Percentiles rank a stretch among this genome's conserved stretches.
These are phyloP conservation scores for Vararia minispora DNA, from an alignment of 768 basidiomycete genomes.

Conservation along the genomic window DNA sequence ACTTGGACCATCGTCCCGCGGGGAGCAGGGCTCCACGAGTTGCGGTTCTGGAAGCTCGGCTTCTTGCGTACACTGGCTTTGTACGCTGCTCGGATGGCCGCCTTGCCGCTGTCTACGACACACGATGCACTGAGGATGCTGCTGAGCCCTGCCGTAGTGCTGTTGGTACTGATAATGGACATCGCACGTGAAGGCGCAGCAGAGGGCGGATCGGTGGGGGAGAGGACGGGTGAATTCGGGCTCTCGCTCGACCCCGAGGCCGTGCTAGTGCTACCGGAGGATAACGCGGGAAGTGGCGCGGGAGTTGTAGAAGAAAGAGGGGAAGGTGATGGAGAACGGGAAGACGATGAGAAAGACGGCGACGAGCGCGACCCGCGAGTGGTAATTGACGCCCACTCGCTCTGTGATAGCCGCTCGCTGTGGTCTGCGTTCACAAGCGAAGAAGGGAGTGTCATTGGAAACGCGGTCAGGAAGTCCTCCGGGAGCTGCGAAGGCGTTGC, in stretches of 20 bases:
- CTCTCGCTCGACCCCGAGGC: slow-evolving; percentile 16
- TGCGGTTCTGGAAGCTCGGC: slow-evolving; percentile 35
- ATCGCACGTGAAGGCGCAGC: slow-evolving; percentile 1
- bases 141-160: background rate
- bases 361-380: slow-evolving; percentile 14
- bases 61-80: slow-evolving; percentile 36
- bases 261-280: slow-evolving; percentile 12
- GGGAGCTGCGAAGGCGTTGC: slow-evolving; percentile 22
- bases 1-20: too few relatives aligned
- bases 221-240: slow-evolving; percentile 17
- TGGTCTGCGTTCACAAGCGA: slow-evolving; percentile 21
- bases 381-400: too few relatives aligned
- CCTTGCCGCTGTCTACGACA: slow-evolving; percentile 18
- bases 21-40: slow-evolving; percentile 35
- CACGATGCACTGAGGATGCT: slow-evolving; percentile 3
- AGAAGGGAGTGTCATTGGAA: slow-evolving; percentile 45
- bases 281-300: slow-evolving; percentile 8
- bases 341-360: slow-evolving; percentile 11
- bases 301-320: slow-evolving; percentile 11
- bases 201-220: slow-evolving; percentile 13
- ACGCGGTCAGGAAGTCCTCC: slow-evolving; percentile 38
- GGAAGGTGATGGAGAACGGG: slow-evolving; percentile 13
- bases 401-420: slow-evolving; percentile 16
- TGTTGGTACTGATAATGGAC: slow-evolving; percentile 5
- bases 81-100: slow-evolving; percentile 43